Conservation (phyloP, 2,329 filamentous ascomycete species). For the Calcarisporium arbuscula region DNA sequence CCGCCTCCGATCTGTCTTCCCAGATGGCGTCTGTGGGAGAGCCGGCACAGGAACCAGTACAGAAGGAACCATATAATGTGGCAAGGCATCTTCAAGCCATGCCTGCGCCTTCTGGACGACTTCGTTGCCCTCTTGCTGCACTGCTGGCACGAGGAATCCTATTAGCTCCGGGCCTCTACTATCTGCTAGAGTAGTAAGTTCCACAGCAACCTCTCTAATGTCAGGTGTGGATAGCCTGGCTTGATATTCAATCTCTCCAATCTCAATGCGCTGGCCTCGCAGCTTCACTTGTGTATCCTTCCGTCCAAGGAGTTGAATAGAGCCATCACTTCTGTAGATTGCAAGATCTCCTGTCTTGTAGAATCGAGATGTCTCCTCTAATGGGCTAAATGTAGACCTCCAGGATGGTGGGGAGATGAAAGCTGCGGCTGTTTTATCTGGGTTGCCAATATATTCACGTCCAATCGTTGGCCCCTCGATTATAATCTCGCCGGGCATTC, state of each 20-base stretch:
- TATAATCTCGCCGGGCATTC: conserved; percentile 10
- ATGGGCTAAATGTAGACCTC: neutral
- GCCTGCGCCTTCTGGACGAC: neutral
- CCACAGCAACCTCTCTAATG: neutral
- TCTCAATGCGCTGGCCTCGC: conserved; percentile 44
- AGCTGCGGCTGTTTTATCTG: conserved; percentile 6
- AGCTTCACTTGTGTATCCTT: conserved; percentile 50
- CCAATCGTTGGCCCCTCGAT: conserved; percentile 31
- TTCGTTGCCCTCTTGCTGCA: neutral
- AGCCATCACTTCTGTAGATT: neutral
- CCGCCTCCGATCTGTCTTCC: neutral
- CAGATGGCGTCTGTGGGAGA: neutral
- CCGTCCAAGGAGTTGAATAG: conserved; percentile 15
- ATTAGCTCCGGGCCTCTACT: neutral
- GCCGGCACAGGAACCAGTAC: neutral
- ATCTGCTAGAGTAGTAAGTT: neutral
- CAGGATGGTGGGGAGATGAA: neutral
- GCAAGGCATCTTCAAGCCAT: neutral
- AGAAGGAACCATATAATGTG: neutral
- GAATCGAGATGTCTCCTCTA: neutral
- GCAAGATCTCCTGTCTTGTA: conserved; percentile 1
- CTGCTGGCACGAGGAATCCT: neutral
- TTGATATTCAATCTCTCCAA: conserved; percentile 15
- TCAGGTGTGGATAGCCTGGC: neutral
- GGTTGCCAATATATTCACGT: conserved; percentile 32